Evolutionary conservation across 768 basidiomycete species (phyloP).

Genomic region (Pisolithus microcarpus): DNA sequence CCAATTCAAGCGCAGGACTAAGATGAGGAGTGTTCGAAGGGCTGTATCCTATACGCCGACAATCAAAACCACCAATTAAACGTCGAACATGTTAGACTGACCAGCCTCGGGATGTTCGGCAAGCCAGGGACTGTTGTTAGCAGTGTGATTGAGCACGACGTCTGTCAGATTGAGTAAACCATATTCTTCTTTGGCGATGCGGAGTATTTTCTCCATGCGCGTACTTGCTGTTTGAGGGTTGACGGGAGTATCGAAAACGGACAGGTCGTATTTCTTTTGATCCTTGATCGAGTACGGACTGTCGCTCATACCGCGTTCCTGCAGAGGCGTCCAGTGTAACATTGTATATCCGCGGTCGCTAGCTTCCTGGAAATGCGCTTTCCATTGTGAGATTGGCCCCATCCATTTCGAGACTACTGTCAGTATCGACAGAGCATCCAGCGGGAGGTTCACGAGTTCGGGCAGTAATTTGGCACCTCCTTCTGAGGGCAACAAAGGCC

Average conservation of each 20-base stretch:
- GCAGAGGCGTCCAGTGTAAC: constrained; percentile 94
- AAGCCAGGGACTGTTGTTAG: constrained; percentile 90
- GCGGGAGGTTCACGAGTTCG: constrained; percentile 60
- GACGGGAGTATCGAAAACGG: constrained; percentile 46
- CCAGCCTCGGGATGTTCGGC: constrained; percentile 93
- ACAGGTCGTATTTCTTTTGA: constrained; percentile 77
- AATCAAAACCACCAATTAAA: constrained; percentile 2
- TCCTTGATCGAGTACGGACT: constrained; percentile 93
- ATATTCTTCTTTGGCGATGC: constrained; percentile 71
- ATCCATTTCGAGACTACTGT: constrained; percentile 98
- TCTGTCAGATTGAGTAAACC: constrained; percentile 89
- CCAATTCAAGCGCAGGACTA: constrained; percentile 86
- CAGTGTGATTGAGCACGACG: constrained; percentile 96
- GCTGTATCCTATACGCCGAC: constrained; percentile 60
- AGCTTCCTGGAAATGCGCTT: constrained; percentile 72
- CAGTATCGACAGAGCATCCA: constrained; percentile 84
- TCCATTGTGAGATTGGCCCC: constrained; percentile 78
- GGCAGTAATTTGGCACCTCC: constrained; percentile 47
- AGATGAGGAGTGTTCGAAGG: constrained; percentile 89
- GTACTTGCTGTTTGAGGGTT: constrained; percentile 46
- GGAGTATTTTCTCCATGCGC: constrained; percentile 58
- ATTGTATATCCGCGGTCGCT: constrained; percentile 92
- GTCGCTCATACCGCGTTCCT: constrained; percentile 81
- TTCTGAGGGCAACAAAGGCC: constrained; percentile 44
- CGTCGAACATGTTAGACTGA: constrained; percentile 23